These are phyloP conservation scores for Fomes fomentarius DNA, from an alignment of 1,284 basidiomycete species.

Conservation along the genomic window DNA sequence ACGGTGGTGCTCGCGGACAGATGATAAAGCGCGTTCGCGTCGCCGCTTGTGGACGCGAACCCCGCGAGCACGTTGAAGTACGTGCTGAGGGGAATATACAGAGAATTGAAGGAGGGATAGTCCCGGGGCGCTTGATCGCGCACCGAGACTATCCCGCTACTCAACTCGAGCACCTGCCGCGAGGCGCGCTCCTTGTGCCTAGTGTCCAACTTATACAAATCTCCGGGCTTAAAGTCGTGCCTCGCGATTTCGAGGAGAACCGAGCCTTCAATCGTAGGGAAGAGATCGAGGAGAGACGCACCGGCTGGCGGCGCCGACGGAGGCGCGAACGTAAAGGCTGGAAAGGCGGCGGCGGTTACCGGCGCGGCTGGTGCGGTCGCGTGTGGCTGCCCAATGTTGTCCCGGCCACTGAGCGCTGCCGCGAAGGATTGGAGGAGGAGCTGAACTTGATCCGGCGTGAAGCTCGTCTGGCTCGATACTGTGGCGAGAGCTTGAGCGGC, in stretches of 20 bases:
- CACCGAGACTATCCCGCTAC: not conserved
- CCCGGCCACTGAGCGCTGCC: not conserved
- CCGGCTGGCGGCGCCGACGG: not conserved
- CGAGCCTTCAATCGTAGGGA: not conserved
- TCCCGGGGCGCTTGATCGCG: not conserved
- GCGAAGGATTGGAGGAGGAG: not conserved
- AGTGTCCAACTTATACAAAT: constrained; percentile 1
- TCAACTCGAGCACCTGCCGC: not conserved
- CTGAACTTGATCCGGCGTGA: too few species aligned
- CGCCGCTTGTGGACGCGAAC: constrained; percentile 3
- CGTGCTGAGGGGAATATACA: not conserved
- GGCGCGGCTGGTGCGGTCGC: not conserved
- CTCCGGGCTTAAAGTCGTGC: constrained; percentile 1
- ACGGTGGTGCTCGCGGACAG: not conserved
- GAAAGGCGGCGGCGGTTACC: not conserved
- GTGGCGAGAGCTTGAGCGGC: too few species aligned
- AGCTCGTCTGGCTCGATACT: too few species aligned
- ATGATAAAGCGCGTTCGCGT: not conserved
- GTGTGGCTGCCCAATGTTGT: too few species aligned
- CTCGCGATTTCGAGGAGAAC: constrained; percentile 6
- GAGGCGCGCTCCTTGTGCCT: not conserved
- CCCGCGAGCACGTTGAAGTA: constrained; percentile 5
- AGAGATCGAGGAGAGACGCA: constrained; percentile 4
- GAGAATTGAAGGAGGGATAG: constrained; percentile 1
- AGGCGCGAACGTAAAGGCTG: not conserved